These are phyloP conservation scores for Xylaria sp. DNA, from an alignment of 2,329 filamentous ascomycete species.

Conservation along the genomic window DNA sequence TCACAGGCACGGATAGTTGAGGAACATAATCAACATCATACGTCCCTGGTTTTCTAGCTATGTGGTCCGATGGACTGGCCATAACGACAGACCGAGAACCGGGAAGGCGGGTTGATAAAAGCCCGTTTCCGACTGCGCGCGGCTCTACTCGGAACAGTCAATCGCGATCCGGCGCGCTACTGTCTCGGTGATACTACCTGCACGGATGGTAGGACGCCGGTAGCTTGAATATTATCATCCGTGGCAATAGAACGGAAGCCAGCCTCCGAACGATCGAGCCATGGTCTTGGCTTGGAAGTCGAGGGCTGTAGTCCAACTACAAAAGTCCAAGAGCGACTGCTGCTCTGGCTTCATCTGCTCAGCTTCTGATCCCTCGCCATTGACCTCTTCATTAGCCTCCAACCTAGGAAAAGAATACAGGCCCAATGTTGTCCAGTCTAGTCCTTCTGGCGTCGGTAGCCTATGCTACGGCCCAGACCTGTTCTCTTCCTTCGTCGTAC, in stretches of 20 bases:
- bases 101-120: neutral
- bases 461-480: conserved; percentile 40
- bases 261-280: neutral
- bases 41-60: too few relatives aligned
- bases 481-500: conserved; percentile 56
- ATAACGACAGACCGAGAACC: neutral
- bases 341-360: neutral
- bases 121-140: neutral
- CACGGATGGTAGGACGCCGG: neutral
- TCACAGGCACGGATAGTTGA: too few relatives aligned
- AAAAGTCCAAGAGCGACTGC: neutral
- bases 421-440: conserved; percentile 6
- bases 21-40: too few relatives aligned
- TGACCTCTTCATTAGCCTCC: neutral
- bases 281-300: neutral
- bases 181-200: neutral
- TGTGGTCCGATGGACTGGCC: neutral
- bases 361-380: neutral
- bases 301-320: neutral
- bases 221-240: neutral
- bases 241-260: neutral
- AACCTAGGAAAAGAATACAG: neutral
- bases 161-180: neutral
- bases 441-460: conserved; percentile 30
- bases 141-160: neutral